These are phyloP conservation scores for Suillus plorans DNA, from an alignment of 768 basidiomycete species.

Conservation along the genomic window DNA sequence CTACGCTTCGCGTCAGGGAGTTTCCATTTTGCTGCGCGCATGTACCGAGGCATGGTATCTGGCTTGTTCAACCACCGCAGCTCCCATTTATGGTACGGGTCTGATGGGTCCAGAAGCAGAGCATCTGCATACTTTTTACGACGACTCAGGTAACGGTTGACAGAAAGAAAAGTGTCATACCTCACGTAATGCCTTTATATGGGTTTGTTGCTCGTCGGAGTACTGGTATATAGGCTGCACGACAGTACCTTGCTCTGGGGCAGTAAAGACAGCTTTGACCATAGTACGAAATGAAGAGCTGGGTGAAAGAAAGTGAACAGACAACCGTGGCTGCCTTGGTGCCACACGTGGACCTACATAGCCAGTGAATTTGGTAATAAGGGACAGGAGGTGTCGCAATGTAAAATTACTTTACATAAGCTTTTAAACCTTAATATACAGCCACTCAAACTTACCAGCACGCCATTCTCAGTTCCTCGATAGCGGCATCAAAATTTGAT, in stretches of 20 bases:
- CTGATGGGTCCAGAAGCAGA: conserved; percentile 61
- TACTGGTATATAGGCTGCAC: conserved; percentile 60
- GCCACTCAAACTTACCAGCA: too few species aligned
- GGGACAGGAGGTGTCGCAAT: too few species aligned
- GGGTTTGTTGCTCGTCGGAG: conserved; percentile 56
- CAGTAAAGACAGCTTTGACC: conserved; percentile 49
- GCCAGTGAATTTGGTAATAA: too few species aligned
- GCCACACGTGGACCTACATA: neutral
- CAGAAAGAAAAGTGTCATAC: conserved; percentile 36
- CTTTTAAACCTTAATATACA: too few species aligned
- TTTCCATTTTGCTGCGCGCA: conserved; percentile 87
- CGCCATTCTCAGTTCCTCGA: too few species aligned
- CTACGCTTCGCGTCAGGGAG: conserved; percentile 73
- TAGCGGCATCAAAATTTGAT: too few species aligned
- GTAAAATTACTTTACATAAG: too few species aligned
- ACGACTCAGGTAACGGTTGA: neutral
- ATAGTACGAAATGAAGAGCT: conserved; percentile 22
- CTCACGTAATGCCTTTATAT: conserved; percentile 62
- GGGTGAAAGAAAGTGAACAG: neutral
- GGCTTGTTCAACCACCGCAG: conserved; percentile 67
- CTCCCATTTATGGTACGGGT: conserved; percentile 79
- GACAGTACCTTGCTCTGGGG: conserved; percentile 52
- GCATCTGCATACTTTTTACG: conserved; percentile 59
- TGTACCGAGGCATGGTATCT: conserved; percentile 69
- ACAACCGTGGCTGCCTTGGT: neutral